Conservation (phyloP, 805 yeast species). For the Lipomyces kockii region DNA sequence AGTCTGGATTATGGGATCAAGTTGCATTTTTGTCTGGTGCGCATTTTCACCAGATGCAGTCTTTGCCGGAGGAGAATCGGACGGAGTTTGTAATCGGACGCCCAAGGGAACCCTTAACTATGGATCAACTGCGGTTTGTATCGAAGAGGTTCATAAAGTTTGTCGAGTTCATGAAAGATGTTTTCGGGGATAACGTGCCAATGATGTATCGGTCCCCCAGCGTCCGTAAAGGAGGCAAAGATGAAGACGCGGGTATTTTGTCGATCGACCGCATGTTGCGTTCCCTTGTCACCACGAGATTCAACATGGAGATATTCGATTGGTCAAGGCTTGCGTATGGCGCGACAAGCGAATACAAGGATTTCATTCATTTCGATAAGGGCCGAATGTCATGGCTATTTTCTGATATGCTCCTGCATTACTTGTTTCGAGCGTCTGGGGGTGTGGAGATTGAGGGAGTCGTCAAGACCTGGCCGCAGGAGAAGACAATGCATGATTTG, state of each 20-base stretch:
- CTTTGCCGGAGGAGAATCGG: not conserved
- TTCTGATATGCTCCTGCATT: constrained; percentile 28
- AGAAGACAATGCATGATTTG: constrained; percentile 4
- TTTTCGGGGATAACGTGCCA: constrained; percentile 25
- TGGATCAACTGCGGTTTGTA: constrained; percentile 13
- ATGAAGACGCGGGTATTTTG: constrained; percentile 6
- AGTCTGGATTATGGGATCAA: constrained; percentile 26
- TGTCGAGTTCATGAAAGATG: constrained; percentile 10
- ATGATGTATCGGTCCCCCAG: constrained; percentile 23
- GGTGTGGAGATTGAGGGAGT: constrained; percentile 27
- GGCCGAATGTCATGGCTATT: constrained; percentile 26
- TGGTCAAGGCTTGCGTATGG: constrained; percentile 21
- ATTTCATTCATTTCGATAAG: constrained; percentile 10
- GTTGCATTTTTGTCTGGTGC: constrained; percentile 10
- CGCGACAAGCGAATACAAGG: constrained; percentile 8
- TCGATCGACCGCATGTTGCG: constrained; percentile 28
- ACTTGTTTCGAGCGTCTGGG: constrained; percentile 30
- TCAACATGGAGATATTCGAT: constrained; percentile 23
- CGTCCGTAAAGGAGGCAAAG: constrained; percentile 9
- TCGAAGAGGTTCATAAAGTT: constrained; percentile 17
- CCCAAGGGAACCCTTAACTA: not conserved
- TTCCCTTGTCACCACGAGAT: constrained; percentile 12
- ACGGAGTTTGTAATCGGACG: not conserved
- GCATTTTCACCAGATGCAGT: not conserved
- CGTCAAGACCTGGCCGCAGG: constrained; percentile 18